Base-by-base conservation (phyloP, 148 eudicot species). In the Arctostaphylos glauca region DNA sequence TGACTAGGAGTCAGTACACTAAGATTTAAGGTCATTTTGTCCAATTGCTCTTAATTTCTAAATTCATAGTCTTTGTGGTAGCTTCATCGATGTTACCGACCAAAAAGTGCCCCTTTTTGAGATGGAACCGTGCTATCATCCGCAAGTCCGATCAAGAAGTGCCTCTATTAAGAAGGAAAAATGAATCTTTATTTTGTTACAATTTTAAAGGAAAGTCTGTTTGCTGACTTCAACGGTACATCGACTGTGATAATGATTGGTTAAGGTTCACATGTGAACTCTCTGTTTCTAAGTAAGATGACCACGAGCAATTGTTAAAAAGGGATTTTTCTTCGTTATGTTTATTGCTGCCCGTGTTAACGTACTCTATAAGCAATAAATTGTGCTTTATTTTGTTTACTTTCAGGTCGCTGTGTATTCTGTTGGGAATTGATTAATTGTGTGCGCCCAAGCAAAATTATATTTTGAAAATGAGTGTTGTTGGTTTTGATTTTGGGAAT, bases 401-500 rank as follows among this genome's bases (percentile, higher is more conserved):
- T 21, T 18, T 70, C 64, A 67, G 83, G 64, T 13, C 1, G 21
- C 23, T 16, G 43, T n/a, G 9, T 79, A 9, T 60, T 50, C 54
- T 50, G 43, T 16, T 47, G 9, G 31, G 25, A 18, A 15, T 81
- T 5, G 76, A 67, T 59, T 31, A 12, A 52, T 68, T 68, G 56
- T 0, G 82, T 38, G 31, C 21, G 31, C n/a, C 31, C 4, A 52
- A 81, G 49, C 50, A 49, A 55, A 73, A 73, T 12, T 23, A 54
- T 43, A 10, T 6, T 21, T 55, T 23, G 83, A 93, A 85, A 80
- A 95, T 95, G 98, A 95, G 98, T 47, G 98, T 95, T 84, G 98
- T 95, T 13, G 98, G 98, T 74, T 91, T 95, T 86, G 98, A 95
- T 85, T 88, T 94, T 80, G 98, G 98, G 74, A 95, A 95, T 74